Evolutionary conservation across 2,329 filamentous ascomycete genomes (phyloP).

Genomic region (Coniochaeta ligniaria): DNA sequence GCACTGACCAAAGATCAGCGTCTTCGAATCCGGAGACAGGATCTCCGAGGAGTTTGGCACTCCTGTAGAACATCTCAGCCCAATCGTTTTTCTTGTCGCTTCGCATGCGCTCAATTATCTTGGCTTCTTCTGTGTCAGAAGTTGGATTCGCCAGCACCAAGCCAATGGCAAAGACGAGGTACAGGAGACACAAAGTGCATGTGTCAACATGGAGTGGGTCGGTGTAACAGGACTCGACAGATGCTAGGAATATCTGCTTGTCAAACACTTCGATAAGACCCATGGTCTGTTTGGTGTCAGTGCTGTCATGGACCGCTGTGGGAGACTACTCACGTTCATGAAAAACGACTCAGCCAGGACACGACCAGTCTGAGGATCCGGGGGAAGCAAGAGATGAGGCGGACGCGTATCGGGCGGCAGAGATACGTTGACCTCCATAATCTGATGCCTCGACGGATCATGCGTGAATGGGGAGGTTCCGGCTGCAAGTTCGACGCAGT

Average conservation of each 20-base stretch:
- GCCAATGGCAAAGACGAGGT: slow-evolving; percentile 57
- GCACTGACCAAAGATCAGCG: slow-evolving; percentile 57
- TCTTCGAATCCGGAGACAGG: slow-evolving; percentile 47
- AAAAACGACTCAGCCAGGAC: slow-evolving; percentile 54
- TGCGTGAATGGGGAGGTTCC: slow-evolving; percentile 50
- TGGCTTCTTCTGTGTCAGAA: slow-evolving; percentile 39
- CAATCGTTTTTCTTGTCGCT: slow-evolving; percentile 38
- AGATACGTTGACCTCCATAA: slow-evolving; percentile 45
- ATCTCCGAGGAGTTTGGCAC: slow-evolving; percentile 45
- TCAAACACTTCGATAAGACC: slow-evolving; percentile 56
- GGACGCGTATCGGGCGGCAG: slow-evolving; percentile 36
- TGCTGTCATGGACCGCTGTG: slow-evolving; percentile 35
- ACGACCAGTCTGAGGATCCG: slow-evolving; percentile 40
- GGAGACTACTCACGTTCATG: slow-evolving; percentile 40
- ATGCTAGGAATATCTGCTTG: slow-evolving; percentile 37
- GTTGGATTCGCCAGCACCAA: slow-evolving; percentile 48
- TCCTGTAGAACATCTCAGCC: slow-evolving; percentile 57
- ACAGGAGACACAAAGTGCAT: slow-evolving; percentile 50
- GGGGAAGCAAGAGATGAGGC: slow-evolving; percentile 44
- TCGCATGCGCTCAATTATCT: slow-evolving; percentile 40
- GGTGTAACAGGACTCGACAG: slow-evolving; percentile 45
- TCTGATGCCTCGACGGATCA: slow-evolving; percentile 49
- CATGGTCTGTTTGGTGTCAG: slow-evolving; percentile 37
- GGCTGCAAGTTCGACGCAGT: slow-evolving; percentile 47
- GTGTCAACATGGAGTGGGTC: slow-evolving; percentile 42